Percentiles rank a stretch among this genome's conserved stretches.
These are phyloP conservation scores for Urostyla sp. DNA, from an alignment of 73 alveolate species.

Conservation along the genomic window DNA sequence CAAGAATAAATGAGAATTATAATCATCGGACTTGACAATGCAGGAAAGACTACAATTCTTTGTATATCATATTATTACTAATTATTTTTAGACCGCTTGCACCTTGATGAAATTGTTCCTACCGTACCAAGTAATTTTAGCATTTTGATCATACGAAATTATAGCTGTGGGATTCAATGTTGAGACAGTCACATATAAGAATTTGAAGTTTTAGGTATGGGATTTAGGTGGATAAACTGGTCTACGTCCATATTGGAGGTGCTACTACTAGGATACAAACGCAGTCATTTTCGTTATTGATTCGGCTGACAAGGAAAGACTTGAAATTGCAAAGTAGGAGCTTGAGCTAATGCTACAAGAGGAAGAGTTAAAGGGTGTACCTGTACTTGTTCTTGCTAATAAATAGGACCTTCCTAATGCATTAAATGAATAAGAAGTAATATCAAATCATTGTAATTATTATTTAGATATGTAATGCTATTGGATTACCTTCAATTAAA, in stretches of 20 bases:
- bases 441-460: neutral
- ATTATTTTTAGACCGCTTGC: slow-evolving; percentile 62
- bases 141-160: neutral
- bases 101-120: slow-evolving; percentile 71
- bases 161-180: slow-evolving; percentile 87
- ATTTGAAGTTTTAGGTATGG: slow-evolving; percentile 84
- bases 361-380: slow-evolving; percentile 95
- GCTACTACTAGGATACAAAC: slow-evolving; percentile 86
- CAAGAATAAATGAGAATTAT: slow-evolving; percentile 78
- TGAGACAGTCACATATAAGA: slow-evolving; percentile 83
- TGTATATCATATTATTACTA: slow-evolving; percentile 52
- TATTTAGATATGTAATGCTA: slow-evolving; percentile 49
- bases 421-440: slow-evolving; percentile 31
- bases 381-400: slow-evolving; percentile 91
- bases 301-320: slow-evolving; percentile 91
- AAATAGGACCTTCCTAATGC: slow-evolving; percentile 82
- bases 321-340: slow-evolving; percentile 90
- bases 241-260: slow-evolving; percentile 88
- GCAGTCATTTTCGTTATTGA: slow-evolving; percentile 93
- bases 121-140: slow-evolving; percentile 71
- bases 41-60: slow-evolving; percentile 89
- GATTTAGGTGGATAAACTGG: slow-evolving; percentile 89
- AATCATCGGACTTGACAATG: slow-evolving; percentile 86
- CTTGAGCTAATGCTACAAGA: slow-evolving; percentile 86
- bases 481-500: slow-evolving; percentile 71